A percentile compares a stretch with the other conserved stretches of the same genome.
These are phyloP conservation scores for Umbelopsis isabellina DNA, from an alignment of 192 early-diverging fungal species.

Conservation along the genomic window DNA sequence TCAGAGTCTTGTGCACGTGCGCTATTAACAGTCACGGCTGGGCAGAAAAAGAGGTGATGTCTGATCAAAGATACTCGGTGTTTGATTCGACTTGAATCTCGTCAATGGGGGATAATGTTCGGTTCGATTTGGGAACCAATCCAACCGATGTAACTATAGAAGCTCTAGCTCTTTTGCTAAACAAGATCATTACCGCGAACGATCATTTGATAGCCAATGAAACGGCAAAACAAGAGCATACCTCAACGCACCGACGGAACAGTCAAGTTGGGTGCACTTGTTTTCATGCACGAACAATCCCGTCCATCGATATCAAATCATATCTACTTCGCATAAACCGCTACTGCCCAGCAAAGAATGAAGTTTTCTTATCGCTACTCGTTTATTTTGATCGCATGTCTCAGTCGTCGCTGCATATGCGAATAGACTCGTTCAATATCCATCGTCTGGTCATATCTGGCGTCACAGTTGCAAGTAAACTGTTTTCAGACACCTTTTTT, in stretches of 20 bases:
- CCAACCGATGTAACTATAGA: conserved; percentile 57
- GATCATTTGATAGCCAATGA: conserved; percentile 47
- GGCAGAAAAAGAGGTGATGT: too few relatives aligned
- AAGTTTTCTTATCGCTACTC: conserved; percentile 85
- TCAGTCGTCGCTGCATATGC: conserved; percentile 57
- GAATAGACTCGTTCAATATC: conserved; percentile 86
- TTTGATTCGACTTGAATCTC: conserved; percentile 1
- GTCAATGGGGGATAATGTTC: conserved; percentile 18
- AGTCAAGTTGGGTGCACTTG: conserved; percentile 63
- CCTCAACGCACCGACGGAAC: conserved; percentile 23
- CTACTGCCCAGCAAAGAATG: conserved; percentile 87
- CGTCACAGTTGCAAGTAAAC: conserved; percentile 87
- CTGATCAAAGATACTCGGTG: too few relatives aligned
- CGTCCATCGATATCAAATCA: conserved; percentile 81
- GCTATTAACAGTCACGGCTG: too few relatives aligned
- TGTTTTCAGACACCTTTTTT: conserved; percentile 90
- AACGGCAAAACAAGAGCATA: conserved; percentile 34
- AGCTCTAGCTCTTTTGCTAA: conserved; percentile 57
- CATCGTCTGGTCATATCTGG: conserved; percentile 91
- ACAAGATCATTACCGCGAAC: conserved; percentile 55
- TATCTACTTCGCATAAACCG: conserved; percentile 86
- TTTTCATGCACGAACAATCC: conserved; percentile 88
- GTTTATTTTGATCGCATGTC: conserved; percentile 88
- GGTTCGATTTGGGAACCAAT: conserved; percentile 24
- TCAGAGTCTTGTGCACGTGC: too few relatives aligned